These are phyloP conservation scores for Colletotrichum cuscutae DNA, from an alignment of 2,329 filamentous ascomycete genomes.

Conservation along the genomic window DNA sequence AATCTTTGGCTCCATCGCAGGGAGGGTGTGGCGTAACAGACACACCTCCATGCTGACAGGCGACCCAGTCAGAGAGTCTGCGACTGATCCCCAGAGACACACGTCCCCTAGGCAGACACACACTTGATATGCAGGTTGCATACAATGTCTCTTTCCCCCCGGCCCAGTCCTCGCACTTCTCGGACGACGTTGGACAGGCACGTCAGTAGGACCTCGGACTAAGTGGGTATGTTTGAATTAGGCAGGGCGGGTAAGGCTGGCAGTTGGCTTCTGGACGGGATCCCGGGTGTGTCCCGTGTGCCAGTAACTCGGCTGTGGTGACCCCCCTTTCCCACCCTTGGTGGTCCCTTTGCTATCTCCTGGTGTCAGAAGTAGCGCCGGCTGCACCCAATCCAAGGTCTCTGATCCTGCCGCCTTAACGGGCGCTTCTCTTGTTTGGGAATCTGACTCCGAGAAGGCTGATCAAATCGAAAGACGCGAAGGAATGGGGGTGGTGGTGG, in stretches of 20 bases:
- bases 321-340: no score
- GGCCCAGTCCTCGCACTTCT: no score
- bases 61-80: background rate
- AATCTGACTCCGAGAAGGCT: background rate
- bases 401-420: background rate
- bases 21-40: background rate
- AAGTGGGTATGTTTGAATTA: background rate
- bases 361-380: background rate
- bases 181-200: background rate
- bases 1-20: background rate
- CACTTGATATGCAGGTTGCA: background rate
- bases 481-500: background rate
- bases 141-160: background rate
- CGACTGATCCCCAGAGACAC: background rate
- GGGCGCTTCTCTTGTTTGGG: background rate
- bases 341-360: background rate
- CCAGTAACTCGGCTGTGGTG: background rate
- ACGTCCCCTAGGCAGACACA: background rate
- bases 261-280: slow-evolving; percentile 5
- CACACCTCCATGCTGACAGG: background rate
- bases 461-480: slow-evolving; percentile 3
- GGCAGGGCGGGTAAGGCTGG: slow-evolving; percentile 21
- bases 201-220: background rate
- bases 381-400: background rate
- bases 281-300: slow-evolving; percentile 1